phyloP scores from a whole-genome alignment of 1,284 basidiomycete species.

The Cystobasidium pallidum region DNA sequence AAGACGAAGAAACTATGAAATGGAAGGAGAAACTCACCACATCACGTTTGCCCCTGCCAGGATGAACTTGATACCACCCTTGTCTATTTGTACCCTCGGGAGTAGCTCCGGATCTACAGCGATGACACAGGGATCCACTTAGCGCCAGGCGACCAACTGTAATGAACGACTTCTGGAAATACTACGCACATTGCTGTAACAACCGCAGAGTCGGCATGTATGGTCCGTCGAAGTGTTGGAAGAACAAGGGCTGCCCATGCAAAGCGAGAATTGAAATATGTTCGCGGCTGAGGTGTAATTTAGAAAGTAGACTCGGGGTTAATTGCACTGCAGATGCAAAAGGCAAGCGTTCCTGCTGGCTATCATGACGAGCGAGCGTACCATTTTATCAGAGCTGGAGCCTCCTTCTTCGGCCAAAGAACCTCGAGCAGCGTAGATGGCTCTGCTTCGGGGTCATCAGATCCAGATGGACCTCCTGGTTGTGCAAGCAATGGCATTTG shows the following conservation, averaged over 20 bases:
- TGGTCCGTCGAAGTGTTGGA: conserved; percentile 96
- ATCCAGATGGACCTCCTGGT: conserved; percentile 1
- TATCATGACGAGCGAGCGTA: no score
- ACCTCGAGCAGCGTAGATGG: conserved; percentile 75
- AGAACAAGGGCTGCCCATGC: conserved; percentile 83
- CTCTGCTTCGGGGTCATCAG: conserved; percentile 51
- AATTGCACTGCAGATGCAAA: background rate
- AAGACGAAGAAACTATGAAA: background rate
- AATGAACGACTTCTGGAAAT: conserved; percentile 19
- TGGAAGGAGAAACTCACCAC: conserved; percentile 52
- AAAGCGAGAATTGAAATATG: conserved; percentile 89
- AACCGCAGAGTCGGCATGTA: conserved; percentile 84
- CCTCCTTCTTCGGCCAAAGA: conserved; percentile 99
- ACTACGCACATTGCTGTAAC: conserved; percentile 81
- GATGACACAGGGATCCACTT: no score
- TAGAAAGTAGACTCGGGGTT: background rate
- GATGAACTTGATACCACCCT: conserved; percentile 96
- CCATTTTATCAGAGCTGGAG: conserved; percentile 91
- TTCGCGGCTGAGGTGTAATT: conserved; percentile 71
- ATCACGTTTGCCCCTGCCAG: conserved; percentile 67
- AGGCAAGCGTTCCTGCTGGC: no score
- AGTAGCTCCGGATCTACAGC: conserved; percentile 85
- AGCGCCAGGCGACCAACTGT: no score
- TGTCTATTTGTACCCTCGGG: conserved; percentile 86
- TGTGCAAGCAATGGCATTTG: conserved; percentile 74